phyloP scores from a whole-genome alignment of 805 yeast species.

The Zygosaccharomyces lentus region DNA sequence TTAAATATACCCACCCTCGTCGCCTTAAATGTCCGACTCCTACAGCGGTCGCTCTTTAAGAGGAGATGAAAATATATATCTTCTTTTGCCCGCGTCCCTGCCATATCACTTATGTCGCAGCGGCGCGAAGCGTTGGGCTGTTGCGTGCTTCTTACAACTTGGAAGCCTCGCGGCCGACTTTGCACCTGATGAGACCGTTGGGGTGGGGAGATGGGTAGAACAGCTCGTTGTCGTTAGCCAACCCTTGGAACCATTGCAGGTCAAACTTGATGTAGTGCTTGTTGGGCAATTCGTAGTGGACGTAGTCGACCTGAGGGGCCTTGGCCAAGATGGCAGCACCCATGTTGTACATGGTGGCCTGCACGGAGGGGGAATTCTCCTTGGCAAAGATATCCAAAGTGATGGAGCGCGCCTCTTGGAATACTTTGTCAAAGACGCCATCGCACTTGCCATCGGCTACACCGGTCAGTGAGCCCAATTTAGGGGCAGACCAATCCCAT shows the following conservation, averaged over 20 bases:
- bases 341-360: slow-evolving; percentile 96
- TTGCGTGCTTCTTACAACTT: slow-evolving; percentile 51
- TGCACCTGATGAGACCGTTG: slow-evolving; percentile 84
- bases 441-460: slow-evolving; percentile 50
- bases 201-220: slow-evolving; percentile 92
- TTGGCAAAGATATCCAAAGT: slow-evolving; percentile 76
- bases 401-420: slow-evolving; percentile 55
- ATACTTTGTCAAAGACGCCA: slow-evolving; percentile 64
- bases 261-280: slow-evolving; percentile 85
- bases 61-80: no score
- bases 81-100: no score
- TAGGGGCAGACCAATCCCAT: slow-evolving; percentile 60
- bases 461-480: slow-evolving; percentile 45
- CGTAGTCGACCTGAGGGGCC: slow-evolving; percentile 56
- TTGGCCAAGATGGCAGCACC: slow-evolving; percentile 59
- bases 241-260: slow-evolving; percentile 75
- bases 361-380: slow-evolving; percentile 90
- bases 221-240: slow-evolving; percentile 72
- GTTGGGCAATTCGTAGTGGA: slow-evolving; percentile 78
- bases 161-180: slow-evolving; percentile 68
- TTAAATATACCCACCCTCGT: no score
- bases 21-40: no score
- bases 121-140: no score
- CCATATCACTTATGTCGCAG: no score
- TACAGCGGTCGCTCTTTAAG: no score